Evolutionary conservation across 495 filamentous ascomycete genomes (phyloP).

Genomic region (Hypoxylon crocopeplum): DNA sequence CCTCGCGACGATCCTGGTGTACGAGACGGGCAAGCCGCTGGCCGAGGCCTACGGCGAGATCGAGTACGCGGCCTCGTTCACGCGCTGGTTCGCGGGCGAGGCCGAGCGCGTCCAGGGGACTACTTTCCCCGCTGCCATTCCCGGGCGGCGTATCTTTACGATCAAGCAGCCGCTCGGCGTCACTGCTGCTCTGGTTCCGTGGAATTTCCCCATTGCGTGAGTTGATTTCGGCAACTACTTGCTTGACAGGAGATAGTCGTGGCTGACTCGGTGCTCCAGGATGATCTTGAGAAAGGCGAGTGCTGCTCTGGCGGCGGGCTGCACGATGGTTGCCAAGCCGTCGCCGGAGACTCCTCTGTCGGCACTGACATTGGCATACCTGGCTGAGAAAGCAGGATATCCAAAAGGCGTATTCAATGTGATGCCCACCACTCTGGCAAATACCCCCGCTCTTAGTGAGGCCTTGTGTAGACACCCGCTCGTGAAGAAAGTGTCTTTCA

Average conservation of each 20-base stretch:
- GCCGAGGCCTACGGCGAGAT: conserved; percentile 65
- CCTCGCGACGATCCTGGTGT: conserved; percentile 64
- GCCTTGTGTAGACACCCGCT: conserved; percentile 68
- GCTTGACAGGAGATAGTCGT: background rate
- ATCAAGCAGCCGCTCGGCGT: conserved; percentile 71
- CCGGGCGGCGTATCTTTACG: conserved; percentile 70
- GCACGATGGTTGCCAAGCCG: conserved; percentile 71
- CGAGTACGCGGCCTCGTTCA: conserved; percentile 66
- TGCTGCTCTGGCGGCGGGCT: conserved; percentile 74
- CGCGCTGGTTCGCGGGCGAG: conserved; percentile 72
- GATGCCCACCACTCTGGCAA: conserved; percentile 65
- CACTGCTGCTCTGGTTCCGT: conserved; percentile 61
- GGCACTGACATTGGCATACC: conserved; percentile 60
- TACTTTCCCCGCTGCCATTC: conserved; percentile 59
- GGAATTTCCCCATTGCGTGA: conserved; percentile 64
- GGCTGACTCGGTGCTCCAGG: conserved; percentile 36
- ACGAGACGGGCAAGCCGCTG: conserved; percentile 70
- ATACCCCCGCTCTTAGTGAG: conserved; percentile 68
- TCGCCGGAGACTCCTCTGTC: conserved; percentile 71
- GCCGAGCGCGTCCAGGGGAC: conserved; percentile 73
- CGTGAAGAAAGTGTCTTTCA: conserved; percentile 78
- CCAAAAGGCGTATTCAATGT: conserved; percentile 67
- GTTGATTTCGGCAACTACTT: background rate
- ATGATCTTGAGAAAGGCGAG: conserved; percentile 75
- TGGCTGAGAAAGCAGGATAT: conserved; percentile 65